A percentile compares a stretch with the other conserved stretches of the same genome.
phyloP scores from a whole-genome alignment of 805 yeast species.

The Deakozyma indianensis region DNA sequence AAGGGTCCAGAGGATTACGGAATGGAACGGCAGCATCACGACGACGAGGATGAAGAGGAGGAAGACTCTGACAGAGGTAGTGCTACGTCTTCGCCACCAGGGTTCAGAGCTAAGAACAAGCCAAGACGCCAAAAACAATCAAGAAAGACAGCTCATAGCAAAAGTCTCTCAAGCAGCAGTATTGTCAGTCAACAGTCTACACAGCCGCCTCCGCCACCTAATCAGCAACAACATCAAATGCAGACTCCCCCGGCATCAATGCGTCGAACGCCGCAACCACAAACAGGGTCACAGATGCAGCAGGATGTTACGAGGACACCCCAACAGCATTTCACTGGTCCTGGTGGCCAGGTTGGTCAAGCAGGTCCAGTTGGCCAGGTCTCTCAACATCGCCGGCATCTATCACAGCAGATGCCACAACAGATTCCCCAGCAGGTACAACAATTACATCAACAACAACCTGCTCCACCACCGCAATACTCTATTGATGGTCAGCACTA shows the following conservation, averaged over 20 bases:
- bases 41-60: conserved; percentile 9
- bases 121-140: neutral
- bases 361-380: neutral
- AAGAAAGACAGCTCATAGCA: neutral
- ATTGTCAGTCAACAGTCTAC: neutral
- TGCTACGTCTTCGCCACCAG: neutral
- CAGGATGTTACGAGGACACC: neutral
- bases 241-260: neutral
- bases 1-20: conserved; percentile 1
- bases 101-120: neutral
- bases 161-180: neutral
- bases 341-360: neutral
- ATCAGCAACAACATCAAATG: neutral
- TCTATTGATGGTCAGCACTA: neutral
- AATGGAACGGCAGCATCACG: conserved; percentile 2
- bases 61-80: conserved; percentile 2
- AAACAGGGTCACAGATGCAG: neutral
- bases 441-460: too few species aligned
- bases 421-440: too few species aligned
- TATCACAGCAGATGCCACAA: conserved; percentile 5
- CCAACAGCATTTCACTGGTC: neutral
- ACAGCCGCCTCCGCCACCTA: neutral
- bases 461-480: conserved; percentile 1
- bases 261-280: neutral
- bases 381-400: conserved; percentile 5